Conservation (phyloP, 495 filamentous ascomycete species). For the Cercophora scortea region DNA sequence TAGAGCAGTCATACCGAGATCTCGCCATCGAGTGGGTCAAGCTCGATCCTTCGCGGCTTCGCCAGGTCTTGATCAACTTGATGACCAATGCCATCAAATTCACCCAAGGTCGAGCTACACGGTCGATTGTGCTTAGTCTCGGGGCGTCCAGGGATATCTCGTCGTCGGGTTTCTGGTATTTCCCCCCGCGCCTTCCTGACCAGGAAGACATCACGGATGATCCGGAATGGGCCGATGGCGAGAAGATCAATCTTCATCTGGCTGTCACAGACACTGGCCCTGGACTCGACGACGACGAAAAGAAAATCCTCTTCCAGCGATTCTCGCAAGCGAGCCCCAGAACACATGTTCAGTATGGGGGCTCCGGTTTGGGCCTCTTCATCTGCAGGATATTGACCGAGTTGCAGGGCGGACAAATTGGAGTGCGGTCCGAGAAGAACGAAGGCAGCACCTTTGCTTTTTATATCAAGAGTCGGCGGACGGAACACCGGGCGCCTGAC, state of each 20-base stretch:
- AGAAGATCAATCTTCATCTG: constrained; percentile 63
- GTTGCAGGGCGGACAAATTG: constrained; percentile 77
- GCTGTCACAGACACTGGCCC: constrained; percentile 73
- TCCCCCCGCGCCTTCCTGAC: constrained; percentile 44
- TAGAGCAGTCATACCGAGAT: constrained; percentile 56
- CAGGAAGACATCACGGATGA: constrained; percentile 45
- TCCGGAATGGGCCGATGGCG: constrained; percentile 61
- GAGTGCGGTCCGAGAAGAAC: constrained; percentile 62
- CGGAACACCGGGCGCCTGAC: constrained; percentile 4
- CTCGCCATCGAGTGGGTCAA: constrained; percentile 67
- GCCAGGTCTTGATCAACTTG: constrained; percentile 74
- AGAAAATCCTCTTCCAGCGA: constrained; percentile 67
- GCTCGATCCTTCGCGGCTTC: constrained; percentile 67
- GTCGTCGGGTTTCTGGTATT: constrained; percentile 40
- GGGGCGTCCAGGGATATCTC: constrained; percentile 54
- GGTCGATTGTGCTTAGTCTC: constrained; percentile 62
- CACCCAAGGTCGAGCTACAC: constrained; percentile 48
- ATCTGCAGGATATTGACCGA: constrained; percentile 73
- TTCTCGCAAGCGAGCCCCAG: constrained; percentile 72
- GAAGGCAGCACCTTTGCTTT: constrained; percentile 80
- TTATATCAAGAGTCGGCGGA: constrained; percentile 48
- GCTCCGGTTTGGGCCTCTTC: constrained; percentile 75
- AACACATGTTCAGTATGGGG: constrained; percentile 76
- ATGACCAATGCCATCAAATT: constrained; percentile 80
- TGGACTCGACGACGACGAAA: constrained; percentile 65